These are phyloP conservation scores for Blastocystis sp. DNA, from an alignment of 352 stramenopile genomes.

Conservation along the genomic window DNA sequence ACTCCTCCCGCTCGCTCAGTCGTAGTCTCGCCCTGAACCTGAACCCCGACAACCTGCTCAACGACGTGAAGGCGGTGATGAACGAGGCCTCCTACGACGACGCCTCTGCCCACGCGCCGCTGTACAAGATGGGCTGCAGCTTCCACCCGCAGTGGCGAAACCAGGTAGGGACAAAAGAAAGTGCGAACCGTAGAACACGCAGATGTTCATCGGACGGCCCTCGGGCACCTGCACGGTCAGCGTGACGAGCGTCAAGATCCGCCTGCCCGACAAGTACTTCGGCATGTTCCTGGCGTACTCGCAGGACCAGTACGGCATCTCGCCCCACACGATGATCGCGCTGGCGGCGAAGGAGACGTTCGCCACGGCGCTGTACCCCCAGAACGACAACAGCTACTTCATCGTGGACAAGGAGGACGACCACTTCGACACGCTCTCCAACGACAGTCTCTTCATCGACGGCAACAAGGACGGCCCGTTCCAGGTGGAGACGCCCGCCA, in stretches of 20 bases:
- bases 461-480: slow-evolving; percentile 65
- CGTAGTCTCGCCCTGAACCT: slow-evolving; percentile 54
- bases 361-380: slow-evolving; percentile 31
- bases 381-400: slow-evolving; percentile 67
- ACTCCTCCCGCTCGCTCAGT: not conserved
- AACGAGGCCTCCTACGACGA: slow-evolving; percentile 27
- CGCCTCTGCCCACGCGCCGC: not conserved
- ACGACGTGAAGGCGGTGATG: slow-evolving; percentile 18
- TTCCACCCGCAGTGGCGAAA: slow-evolving; percentile 56
- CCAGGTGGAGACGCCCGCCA: slow-evolving; percentile 60
- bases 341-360: slow-evolving; percentile 61
- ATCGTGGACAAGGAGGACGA: slow-evolving; percentile 59
- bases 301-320: slow-evolving; percentile 56
- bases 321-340: slow-evolving; percentile 42
- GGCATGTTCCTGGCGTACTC: slow-evolving; percentile 61
- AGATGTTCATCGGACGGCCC: slow-evolving; percentile 63
- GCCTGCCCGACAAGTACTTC: slow-evolving; percentile 66
- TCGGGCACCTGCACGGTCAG: slow-evolving; percentile 19
- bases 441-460: slow-evolving; percentile 58
- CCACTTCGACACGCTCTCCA: slow-evolving; percentile 43
- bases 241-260: slow-evolving; percentile 50
- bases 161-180: not conserved
- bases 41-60: slow-evolving; percentile 6
- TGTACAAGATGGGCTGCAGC: slow-evolving; percentile 44
- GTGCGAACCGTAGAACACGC: not conserved